phyloP scores from a whole-genome alignment of 345 rosid genomes.

The Citrus sp. region DNA sequence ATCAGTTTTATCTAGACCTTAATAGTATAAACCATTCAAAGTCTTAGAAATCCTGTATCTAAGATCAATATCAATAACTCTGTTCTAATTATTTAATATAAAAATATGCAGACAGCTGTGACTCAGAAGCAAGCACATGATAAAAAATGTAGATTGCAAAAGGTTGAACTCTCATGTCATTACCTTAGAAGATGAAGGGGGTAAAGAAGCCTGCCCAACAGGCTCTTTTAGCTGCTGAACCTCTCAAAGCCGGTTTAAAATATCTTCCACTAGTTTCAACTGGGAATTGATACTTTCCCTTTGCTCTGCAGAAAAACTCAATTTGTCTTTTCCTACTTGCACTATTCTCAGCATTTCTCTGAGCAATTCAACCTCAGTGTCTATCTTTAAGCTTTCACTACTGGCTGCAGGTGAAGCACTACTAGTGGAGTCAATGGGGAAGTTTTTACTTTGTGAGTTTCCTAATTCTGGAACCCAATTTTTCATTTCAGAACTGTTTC shows the following conservation, averaged over 20 bases:
- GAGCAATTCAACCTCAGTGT: constrained; percentile 52
- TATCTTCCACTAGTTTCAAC: constrained; percentile 48
- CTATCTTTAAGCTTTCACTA: constrained; percentile 40
- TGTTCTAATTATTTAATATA: not conserved
- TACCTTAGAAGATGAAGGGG: constrained; percentile 41
- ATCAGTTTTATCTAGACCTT: not conserved
- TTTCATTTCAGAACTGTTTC: constrained; percentile 21
- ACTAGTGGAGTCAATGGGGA: constrained; percentile 19
- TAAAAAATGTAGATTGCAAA: not conserved
- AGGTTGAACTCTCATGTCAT: not conserved
- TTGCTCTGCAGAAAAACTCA: constrained; percentile 31
- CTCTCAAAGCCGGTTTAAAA: constrained; percentile 45
- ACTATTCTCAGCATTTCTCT: constrained; percentile 43
- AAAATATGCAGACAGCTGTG: not conserved
- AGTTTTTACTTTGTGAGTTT: constrained; percentile 12
- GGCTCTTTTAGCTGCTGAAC: constrained; percentile 38
- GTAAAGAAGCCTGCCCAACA: constrained; percentile 33
- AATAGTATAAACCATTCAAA: not conserved
- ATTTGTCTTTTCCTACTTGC: constrained; percentile 45
- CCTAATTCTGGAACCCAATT: constrained; percentile 16
- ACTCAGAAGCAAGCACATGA: not conserved
- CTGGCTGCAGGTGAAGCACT: constrained; percentile 39
- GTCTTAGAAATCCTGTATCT: not conserved
- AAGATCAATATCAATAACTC: not conserved
- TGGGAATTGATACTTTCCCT: constrained; percentile 35